These are phyloP conservation scores for Chalciporus pseudorubinellus DNA, from an alignment of 768 basidiomycete species.

Conservation along the genomic window DNA sequence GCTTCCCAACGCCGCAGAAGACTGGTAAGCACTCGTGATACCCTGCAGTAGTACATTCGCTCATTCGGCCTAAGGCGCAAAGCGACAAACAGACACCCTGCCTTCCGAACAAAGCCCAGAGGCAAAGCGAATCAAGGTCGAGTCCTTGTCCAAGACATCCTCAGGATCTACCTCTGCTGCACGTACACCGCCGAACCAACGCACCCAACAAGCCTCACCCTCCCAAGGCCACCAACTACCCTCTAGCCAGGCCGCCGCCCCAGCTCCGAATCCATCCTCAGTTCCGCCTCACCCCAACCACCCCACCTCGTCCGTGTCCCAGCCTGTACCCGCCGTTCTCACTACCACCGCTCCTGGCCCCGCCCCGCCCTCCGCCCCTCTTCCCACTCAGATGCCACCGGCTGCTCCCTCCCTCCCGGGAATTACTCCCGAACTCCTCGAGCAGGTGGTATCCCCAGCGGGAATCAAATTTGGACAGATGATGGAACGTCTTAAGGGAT, in stretches of 20 bases:
- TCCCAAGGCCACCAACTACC: no score
- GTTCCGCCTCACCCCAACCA: background rate
- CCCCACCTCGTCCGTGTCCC: background rate
- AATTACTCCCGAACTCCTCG: slow-evolving; percentile 10
- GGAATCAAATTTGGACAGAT: slow-evolving; percentile 21
- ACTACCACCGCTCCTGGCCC: slow-evolving; percentile 1
- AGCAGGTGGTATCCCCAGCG: slow-evolving; percentile 9
- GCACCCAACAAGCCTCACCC: no score
- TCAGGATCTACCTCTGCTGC: slow-evolving; percentile 23
- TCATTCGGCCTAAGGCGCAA: slow-evolving; percentile 30
- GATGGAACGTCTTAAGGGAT: slow-evolving; percentile 19
- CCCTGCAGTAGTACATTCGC: slow-evolving; percentile 2
- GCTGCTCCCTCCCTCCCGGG: slow-evolving; percentile 5
- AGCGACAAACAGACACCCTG: slow-evolving; percentile 43
- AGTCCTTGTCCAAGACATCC: slow-evolving; percentile 17
- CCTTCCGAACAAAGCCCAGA: slow-evolving; percentile 41
- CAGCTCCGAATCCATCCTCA: slow-evolving; percentile 7
- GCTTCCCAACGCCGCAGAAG: slow-evolving; percentile 41
- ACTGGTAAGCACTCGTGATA: slow-evolving; percentile 23
- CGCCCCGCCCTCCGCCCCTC: slow-evolving; percentile 8
- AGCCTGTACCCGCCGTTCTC: slow-evolving; percentile 5
- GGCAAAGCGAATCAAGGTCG: slow-evolving; percentile 39
- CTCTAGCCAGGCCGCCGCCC: slow-evolving; percentile 5
- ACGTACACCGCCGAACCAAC: slow-evolving; percentile 20
- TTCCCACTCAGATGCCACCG: slow-evolving; percentile 5